Evolutionary conservation across 1,284 basidiomycete species (phyloP).

Genomic region (Pterulicium gracile): DNA sequence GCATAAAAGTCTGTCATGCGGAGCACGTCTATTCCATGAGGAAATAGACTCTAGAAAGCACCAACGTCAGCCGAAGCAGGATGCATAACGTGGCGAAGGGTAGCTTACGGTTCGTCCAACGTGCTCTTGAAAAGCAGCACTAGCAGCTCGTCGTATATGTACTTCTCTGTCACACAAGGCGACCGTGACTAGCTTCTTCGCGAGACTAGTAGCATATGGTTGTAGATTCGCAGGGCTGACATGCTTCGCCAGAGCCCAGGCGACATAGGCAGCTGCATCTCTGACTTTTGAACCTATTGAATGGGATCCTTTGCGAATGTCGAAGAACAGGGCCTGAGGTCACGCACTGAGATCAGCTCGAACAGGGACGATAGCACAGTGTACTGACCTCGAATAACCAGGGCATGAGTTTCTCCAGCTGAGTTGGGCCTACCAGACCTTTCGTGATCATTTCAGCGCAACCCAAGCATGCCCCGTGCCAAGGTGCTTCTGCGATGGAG

Average conservation of each 20-base stretch:
- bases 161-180: slow-evolving; percentile 90
- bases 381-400: slow-evolving; percentile 82
- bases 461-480: slow-evolving; percentile 93
- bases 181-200: slow-evolving; percentile 65
- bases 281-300: slow-evolving; percentile 92
- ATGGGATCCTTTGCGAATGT: slow-evolving; percentile 84
- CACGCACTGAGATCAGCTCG: too few species aligned
- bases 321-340: slow-evolving; percentile 87
- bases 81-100: slow-evolving; percentile 7
- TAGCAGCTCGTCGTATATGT: slow-evolving; percentile 91
- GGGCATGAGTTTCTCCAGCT: slow-evolving; percentile 52
- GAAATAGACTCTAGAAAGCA: slow-evolving; percentile 63
- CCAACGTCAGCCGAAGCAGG: slow-evolving; percentile 10
- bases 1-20: slow-evolving; percentile 92
- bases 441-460: slow-evolving; percentile 88
- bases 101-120: slow-evolving; percentile 81
- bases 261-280: slow-evolving; percentile 88
- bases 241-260: slow-evolving; percentile 89
- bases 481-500: slow-evolving; percentile 72
- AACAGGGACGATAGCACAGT: slow-evolving; percentile 13
- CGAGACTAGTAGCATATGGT: slow-evolving; percentile 56
- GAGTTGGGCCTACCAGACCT: slow-evolving; percentile 51
- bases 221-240: slow-evolving; percentile 49
- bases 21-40: slow-evolving; percentile 90
- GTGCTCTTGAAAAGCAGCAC: slow-evolving; percentile 95